Base-by-base conservation (phyloP, 208 protist species). In the Novymonas esmeraldas region DNA sequence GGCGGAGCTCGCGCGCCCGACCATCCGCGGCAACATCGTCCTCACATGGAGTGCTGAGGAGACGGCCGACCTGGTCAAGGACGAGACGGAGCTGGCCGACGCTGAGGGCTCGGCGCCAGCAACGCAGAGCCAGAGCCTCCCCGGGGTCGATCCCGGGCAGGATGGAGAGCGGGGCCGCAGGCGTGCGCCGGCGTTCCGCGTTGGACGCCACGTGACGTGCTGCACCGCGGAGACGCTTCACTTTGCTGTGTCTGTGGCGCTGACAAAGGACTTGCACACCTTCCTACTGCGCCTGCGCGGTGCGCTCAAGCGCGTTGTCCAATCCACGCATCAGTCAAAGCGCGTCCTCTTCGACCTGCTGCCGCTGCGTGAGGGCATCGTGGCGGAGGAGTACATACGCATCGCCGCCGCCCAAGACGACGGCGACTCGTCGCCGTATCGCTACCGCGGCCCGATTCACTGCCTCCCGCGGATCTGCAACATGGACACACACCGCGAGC, bases 361-460 rank as follows among this genome's bases (percentile, higher is more conserved):
- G 22, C 70, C 49, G 14, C 57, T 92, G 45, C 80, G 86, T 29
- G 78, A 85, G 44, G 55, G 34, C 13, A 79, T 76, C 6, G 62
- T 83, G 13, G 56, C 74, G n/a, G 90, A 93, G 59, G 86, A 95
- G 70, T 95, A 87, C 70, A 92, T 91, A 61, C 81, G 78, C 33
- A 51, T 29, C 9, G 46, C 42, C 10, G 9, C 33, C 33, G 33
- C 52, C 36, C 64, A 68, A 26, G 72, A 68, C 4, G 62, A 55
- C 22, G 56, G 13, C 36, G 70, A 71, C 44, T 38, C 64, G 9
- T 73, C 57, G 36, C 50, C 69, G 60, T 90, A 81, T 59, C 78
- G 79, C 57, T 90, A 93, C 71, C 81, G 90, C 18, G 85, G 81
- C 7, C 75, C 89, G 18, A 88, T 92, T 49, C 76, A 67, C 46